These are phyloP conservation scores for Withania somnifera DNA, from an alignment of 305 asterid genomes.

Conservation along the genomic window DNA sequence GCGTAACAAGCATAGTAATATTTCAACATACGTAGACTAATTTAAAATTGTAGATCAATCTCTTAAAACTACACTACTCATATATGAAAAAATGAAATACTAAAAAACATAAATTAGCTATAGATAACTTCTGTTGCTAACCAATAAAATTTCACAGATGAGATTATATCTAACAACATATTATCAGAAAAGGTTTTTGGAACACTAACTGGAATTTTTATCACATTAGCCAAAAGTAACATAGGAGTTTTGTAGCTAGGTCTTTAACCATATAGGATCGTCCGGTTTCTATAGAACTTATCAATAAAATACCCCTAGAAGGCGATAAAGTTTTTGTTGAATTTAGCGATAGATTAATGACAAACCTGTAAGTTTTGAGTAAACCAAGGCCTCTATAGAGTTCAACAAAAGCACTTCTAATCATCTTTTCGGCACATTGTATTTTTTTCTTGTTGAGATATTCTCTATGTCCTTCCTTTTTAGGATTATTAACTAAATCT, in stretches of 20 bases:
- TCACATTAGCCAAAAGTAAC: too few relatives aligned
- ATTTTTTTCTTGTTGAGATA: conserved; percentile 48
- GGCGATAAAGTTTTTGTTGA: too few relatives aligned
- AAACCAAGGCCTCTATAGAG: conserved; percentile 77
- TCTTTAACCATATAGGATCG: too few relatives aligned
- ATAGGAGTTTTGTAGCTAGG: too few relatives aligned
- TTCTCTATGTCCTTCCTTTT: conserved; percentile 44
- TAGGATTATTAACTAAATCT: conserved; percentile 56
- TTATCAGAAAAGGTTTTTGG: not conserved
- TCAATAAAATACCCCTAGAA: too few relatives aligned
- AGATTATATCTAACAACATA: not conserved
- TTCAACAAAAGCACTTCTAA: conserved; percentile 80
- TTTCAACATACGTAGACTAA: not conserved
- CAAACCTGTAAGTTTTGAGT: conserved; percentile 70
- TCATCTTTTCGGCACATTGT: conserved; percentile 81
- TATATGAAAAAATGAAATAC: not conserved
- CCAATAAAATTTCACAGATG: not conserved
- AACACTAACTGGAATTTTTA: too few relatives aligned
- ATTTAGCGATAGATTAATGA: too few relatives aligned
- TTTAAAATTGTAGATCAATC: not conserved
- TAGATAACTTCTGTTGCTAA: not conserved
- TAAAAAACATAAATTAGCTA: not conserved
- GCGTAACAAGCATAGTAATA: not conserved
- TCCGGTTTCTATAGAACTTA: too few relatives aligned
- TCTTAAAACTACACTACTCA: not conserved